phyloP scores from a whole-genome alignment of 345 rosid genomes.

The Bruguiera parviflora region DNA sequence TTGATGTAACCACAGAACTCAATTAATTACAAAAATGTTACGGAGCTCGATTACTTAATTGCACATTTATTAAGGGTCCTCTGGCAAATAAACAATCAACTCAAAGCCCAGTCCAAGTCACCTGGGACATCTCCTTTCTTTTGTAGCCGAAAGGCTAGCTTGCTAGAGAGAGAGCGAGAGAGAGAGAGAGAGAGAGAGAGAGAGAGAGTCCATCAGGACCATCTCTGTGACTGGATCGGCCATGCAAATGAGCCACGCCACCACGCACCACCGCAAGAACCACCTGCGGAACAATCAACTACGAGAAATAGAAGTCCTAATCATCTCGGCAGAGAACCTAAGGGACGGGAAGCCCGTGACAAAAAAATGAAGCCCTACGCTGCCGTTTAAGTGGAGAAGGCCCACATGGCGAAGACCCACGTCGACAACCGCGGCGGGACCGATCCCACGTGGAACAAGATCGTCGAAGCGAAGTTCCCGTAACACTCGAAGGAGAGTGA shows the following conservation, averaged over 20 bases:
- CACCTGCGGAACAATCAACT: not conserved
- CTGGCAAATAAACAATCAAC: too few species aligned
- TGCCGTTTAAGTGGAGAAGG: constrained; percentile 15
- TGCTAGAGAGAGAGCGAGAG: too few species aligned
- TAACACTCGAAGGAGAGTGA: constrained; percentile 1
- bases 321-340: constrained; percentile 23
- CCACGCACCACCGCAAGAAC: constrained; percentile 12
- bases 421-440: constrained; percentile 13
- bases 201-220: too few species aligned
- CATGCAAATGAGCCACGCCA: constrained; percentile 4
- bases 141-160: too few species aligned
- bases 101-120: too few species aligned
- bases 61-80: too few species aligned
- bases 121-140: too few species aligned
- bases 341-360: constrained; percentile 20
- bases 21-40: too few species aligned
- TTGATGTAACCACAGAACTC: too few species aligned
- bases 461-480: constrained; percentile 12
- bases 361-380: constrained; percentile 15
- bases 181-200: too few species aligned
- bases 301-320: constrained; percentile 28
- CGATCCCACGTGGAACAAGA: constrained; percentile 18
- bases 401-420: constrained; percentile 13
- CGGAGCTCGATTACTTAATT: too few species aligned
- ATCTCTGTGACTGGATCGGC: too few species aligned